Evolutionary conservation across 164 flowering plant genomes (phyloP), one percentile per base, ranked within the genome.

Genomic region (Nymphaea thermarum): DNA sequence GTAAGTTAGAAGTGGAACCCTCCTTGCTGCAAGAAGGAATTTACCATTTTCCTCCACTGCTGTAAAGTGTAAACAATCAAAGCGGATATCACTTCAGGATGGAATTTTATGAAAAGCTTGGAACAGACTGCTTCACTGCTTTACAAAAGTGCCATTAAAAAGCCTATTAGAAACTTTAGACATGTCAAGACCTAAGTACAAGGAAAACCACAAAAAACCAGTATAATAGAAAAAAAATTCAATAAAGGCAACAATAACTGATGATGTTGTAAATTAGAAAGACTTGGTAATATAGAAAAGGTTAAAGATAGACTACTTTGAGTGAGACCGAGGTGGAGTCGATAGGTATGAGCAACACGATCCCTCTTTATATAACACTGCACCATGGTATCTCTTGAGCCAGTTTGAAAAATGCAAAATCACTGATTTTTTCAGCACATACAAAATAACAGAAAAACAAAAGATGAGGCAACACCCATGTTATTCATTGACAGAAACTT

Each of bases 1-100:
- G 81, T 83, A 84, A 45, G 98, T 89, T 67, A 96, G 87, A 80
- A 93, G 79, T 66, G 94, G 77, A 15, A 83, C 86, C 67, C 96
- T 82, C 73, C 87, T 87, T n/a, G 98, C 98, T 67, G 98, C 89
- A 59, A 91, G 94, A 77, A 89, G 98, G 70, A 91, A 91, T 71
- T 91, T 91, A 60, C 98, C 98, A 78, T 85, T 91, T 74, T 91
- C 98, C 71, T 86, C 93, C 83, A 87, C 80, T 72, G 88, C 98
- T 89, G 88, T 66, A 76, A 67, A 43, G 67, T 45, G 2, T 10
- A 67, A 75, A 53, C 67, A 63, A 25, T 25, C 36, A 25, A 25
- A 25, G 36, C 36, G 36, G 36, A 25, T 25, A 25, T 25, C 1
- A 25, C 36, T 25, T 25, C 36, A 25, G 1, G 36, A 25, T 25